phyloP scores from a whole-genome alignment of 2,329 filamentous ascomycete genomes.

The Venturia aucupariae region DNA sequence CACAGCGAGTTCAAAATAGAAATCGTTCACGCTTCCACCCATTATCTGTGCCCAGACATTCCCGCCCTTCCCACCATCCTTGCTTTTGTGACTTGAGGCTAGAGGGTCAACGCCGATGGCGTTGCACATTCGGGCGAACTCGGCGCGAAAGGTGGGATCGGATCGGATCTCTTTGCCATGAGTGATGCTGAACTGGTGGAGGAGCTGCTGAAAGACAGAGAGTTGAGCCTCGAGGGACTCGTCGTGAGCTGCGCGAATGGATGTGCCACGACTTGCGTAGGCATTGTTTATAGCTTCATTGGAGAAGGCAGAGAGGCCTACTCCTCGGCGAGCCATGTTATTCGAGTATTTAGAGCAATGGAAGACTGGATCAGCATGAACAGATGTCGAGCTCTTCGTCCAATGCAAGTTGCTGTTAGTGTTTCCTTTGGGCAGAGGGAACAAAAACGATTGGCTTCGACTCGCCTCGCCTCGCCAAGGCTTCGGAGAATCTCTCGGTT shows the following conservation, averaged over 20 bases:
- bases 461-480: not conserved
- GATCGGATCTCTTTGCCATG: conserved; percentile 95
- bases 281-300: conserved; percentile 76
- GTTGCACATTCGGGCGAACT: conserved; percentile 97
- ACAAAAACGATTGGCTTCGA: too few species aligned
- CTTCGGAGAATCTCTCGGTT: not conserved
- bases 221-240: conserved; percentile 86
- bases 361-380: not conserved
- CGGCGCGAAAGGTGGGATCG: conserved; percentile 86
- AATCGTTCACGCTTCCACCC: conserved; percentile 88
- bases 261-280: conserved; percentile 82
- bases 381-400: not conserved
- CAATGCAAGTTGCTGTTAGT: not conserved
- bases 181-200: conserved; percentile 90
- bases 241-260: conserved; percentile 75
- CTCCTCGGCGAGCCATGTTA: conserved; percentile 52
- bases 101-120: conserved; percentile 94
- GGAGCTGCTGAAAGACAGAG: conserved; percentile 86
- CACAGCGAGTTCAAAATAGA: conserved; percentile 97
- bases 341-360: conserved; percentile 17
- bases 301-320: conserved; percentile 83
- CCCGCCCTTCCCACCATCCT: conserved; percentile 26
- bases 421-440: not conserved
- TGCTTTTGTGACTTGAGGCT: conserved; percentile 30
- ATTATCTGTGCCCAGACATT: conserved; percentile 85